Percentiles rank a stretch among this genome's conserved stretches.
Conservation (phyloP, 2,329 filamentous ascomycete species). For the Chaetomiaceae sp. region DNA sequence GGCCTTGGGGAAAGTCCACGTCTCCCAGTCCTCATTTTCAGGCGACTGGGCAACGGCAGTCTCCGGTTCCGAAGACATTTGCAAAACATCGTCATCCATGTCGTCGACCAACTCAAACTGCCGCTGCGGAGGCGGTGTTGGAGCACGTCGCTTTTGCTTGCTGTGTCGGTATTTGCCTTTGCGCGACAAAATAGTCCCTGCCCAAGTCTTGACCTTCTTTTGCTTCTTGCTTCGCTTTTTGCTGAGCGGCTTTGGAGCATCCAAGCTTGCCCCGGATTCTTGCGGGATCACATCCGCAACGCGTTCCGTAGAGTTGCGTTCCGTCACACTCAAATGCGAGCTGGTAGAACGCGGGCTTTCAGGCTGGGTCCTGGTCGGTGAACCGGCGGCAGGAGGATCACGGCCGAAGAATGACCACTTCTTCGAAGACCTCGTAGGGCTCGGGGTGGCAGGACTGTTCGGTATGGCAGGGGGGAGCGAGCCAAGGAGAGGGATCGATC, state of each 20-base stretch:
- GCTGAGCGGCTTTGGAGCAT: slow-evolving; percentile 26
- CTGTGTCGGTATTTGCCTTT: slow-evolving; percentile 52
- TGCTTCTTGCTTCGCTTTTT: slow-evolving; percentile 39
- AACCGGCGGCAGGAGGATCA: slow-evolving; percentile 49
- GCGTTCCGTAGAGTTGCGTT: slow-evolving; percentile 36
- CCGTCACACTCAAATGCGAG: slow-evolving; percentile 31
- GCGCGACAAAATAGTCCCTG: slow-evolving; percentile 61
- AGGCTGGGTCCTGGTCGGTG: slow-evolving; percentile 45
- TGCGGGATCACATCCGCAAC: slow-evolving; percentile 31
- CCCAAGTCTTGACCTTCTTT: slow-evolving; percentile 74
- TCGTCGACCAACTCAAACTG: slow-evolving; percentile 30
- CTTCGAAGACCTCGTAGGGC: slow-evolving; percentile 49
- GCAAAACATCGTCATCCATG: slow-evolving; percentile 28
- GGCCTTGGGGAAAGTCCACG: slow-evolving; percentile 38
- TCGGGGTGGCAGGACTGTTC: slow-evolving; percentile 39
- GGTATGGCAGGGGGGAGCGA: slow-evolving; percentile 37
- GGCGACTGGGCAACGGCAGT: slow-evolving; percentile 38
- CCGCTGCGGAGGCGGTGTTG: slow-evolving; percentile 43
- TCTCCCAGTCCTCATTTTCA: slow-evolving; percentile 28
- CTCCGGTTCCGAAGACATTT: slow-evolving; percentile 29
- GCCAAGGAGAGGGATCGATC: slow-evolving; percentile 55
- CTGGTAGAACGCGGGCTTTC: slow-evolving; percentile 46
- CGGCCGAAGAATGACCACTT: slow-evolving; percentile 61
- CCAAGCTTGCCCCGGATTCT: slow-evolving; percentile 21
- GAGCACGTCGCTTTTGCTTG: slow-evolving; percentile 41